phyloP scores from a whole-genome alignment of 345 rosid species.

The Bruguiera parviflora region DNA sequence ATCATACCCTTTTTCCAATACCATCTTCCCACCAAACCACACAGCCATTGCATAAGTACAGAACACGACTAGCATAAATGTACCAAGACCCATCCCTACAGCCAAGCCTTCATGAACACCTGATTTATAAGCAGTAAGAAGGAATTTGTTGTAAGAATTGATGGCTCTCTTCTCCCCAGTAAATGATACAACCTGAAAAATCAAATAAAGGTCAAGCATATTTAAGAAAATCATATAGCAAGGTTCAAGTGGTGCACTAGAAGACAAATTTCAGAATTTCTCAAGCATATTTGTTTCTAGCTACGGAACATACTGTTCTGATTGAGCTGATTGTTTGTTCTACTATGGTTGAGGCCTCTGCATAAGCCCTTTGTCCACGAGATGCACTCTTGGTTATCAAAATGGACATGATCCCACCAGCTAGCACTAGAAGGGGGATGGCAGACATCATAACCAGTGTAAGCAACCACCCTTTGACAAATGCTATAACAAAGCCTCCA shows the following conservation, averaged over 20 bases:
- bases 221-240: not conserved
- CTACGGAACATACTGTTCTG: conserved; percentile 21
- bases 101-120: conserved; percentile 55
- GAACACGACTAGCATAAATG: conserved; percentile 34
- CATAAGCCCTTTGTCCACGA: conserved; percentile 28
- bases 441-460: conserved; percentile 26
- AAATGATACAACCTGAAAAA: conserved; percentile 63
- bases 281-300: not conserved
- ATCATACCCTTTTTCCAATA: conserved; percentile 48
- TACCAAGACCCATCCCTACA: conserved; percentile 61
- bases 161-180: conserved; percentile 64
- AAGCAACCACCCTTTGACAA: conserved; percentile 31
- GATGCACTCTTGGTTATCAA: conserved; percentile 23
- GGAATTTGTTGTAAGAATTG: conserved; percentile 44
- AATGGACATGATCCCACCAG: conserved; percentile 24
- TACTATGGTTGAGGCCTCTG: conserved; percentile 25
- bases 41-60: conserved; percentile 52
- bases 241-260: not conserved
- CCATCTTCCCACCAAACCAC: conserved; percentile 68
- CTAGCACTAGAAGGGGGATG: conserved; percentile 26
- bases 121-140: conserved; percentile 47
- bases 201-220: not conserved
- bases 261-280: not conserved
- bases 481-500: conserved; percentile 29
- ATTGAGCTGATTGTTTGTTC: conserved; percentile 31